Base-by-base conservation (phyloP, 2,329 filamentous ascomycete genomes). In the Podosphaera xanthii region DNA sequence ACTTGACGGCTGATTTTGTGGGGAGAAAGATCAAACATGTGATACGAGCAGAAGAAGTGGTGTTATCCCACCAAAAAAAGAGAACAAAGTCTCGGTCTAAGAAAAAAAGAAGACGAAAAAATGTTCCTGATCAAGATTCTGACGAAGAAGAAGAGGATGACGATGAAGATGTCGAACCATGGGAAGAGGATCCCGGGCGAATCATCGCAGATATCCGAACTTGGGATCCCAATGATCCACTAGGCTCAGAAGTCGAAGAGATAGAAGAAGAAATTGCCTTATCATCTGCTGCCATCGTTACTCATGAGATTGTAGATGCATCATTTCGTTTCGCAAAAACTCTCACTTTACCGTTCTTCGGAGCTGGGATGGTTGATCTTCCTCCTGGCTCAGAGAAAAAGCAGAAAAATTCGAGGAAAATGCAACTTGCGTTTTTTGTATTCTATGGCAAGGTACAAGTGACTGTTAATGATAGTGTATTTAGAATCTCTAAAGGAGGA, bases 361-460 rank as follows among this genome's bases (percentile, higher is more conserved):
- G 89, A 40, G 84, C 86, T 8, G 92, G 92, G 14, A 79, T 97
- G 58, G 86, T 98, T 44, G 91, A 97, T 66, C 74, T 98, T 57
- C 87, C 88, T 4, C 83, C 87, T 0, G 84, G 85, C 1, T 82
- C 86, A 38, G 81, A 86, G 68, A 98, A 98, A 75, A 81, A 83
- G 65, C 80, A 84, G 56, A 97, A 97, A 76, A 97, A 96, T 71
- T 86, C 86, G 42, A 79, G 91, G 62, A 90, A 86, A 73, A 97
- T 96, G 87, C 89, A 96, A 69, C 92, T 98, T 84, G 83, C 86
- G 0, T 97, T 97, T 71, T 96, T 94, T 66, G 85, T 98, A 36
- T 84, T 88, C 65, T 78, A 80, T 52, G 92, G 92, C 31, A 82
- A 85, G 63, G 88, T 96, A 30, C 76, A 82, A 63, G 90, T 95